Percentiles rank a stretch among this genome's conserved stretches.
phyloP scores from a whole-genome alignment of 192 early-diverging fungal species.

The Podila minutissima region DNA sequence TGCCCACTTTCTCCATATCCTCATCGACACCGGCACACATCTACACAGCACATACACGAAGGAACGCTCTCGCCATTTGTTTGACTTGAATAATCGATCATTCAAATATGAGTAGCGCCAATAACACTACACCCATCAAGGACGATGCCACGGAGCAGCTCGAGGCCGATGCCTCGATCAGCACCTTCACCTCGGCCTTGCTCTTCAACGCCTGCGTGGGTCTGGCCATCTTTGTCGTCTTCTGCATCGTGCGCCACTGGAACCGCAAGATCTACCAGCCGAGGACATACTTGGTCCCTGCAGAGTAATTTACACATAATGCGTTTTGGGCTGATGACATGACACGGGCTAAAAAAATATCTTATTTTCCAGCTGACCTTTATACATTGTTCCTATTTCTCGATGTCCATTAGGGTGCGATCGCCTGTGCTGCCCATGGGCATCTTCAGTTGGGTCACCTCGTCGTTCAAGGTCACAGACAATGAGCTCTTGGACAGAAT shows the following conservation, averaged over 20 bases:
- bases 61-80: background rate
- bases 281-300: conserved; percentile 68
- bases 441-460: conserved; percentile 67
- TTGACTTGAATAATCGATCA: background rate
- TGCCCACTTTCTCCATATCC: background rate
- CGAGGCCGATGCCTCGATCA: conserved; percentile 59
- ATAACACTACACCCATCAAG: background rate
- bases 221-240: conserved; percentile 62
- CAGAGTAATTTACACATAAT: conserved; percentile 47
- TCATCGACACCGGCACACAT: background rate
- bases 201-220: conserved; percentile 72
- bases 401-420: conserved; percentile 48
- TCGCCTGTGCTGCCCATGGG: conserved; percentile 62
- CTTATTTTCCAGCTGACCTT: background rate
- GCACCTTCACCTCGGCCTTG: conserved; percentile 77
- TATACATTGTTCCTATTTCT: background rate
- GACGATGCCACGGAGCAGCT: conserved; percentile 1
- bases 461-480: conserved; percentile 60
- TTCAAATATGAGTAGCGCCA: conserved; percentile 1
- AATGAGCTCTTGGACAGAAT: conserved; percentile 61
- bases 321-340: background rate
- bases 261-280: conserved; percentile 78
- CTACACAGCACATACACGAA: background rate
- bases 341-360: background rate
- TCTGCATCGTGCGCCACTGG: conserved; percentile 69